Evolutionary conservation across 129 eudicot species (phyloP).

Genomic region (Apium graveolens): DNA sequence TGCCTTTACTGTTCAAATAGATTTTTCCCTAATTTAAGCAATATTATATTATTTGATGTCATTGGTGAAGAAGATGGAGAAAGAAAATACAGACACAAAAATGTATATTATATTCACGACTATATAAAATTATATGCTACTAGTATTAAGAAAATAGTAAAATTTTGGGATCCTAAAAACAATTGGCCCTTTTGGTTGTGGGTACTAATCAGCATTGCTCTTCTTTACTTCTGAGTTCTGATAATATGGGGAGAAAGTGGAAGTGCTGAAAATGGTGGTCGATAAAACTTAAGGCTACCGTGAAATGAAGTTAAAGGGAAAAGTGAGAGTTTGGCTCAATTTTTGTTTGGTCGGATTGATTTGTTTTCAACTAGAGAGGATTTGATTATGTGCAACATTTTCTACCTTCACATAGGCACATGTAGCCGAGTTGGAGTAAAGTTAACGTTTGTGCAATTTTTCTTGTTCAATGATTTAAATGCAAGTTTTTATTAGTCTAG

Average conservation of each 20-base stretch:
- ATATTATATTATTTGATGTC: not conserved
- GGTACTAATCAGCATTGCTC: not conserved
- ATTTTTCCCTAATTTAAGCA: not conserved
- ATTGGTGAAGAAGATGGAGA: not conserved
- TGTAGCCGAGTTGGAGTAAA: not conserved
- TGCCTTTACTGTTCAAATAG: not conserved
- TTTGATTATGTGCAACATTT: not conserved
- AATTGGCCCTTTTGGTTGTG: not conserved
- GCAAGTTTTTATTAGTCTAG: not conserved
- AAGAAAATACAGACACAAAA: not conserved
- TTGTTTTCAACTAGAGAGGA: not conserved
- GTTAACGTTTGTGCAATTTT: too few species aligned
- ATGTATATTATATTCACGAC: not conserved
- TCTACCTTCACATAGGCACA: not conserved
- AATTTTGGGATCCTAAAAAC: not conserved
- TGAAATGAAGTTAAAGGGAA: not conserved
- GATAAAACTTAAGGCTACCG: not conserved
- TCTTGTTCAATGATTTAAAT: not conserved
- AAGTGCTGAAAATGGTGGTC: not conserved
- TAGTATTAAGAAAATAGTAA: too few species aligned
- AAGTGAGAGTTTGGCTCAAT: not conserved
- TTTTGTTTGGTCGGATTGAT: not conserved
- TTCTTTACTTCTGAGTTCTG: not conserved
- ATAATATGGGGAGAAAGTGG: not conserved
- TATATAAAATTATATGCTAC: not conserved